Base-by-base conservation (phyloP, 2,329 filamentous ascomycete species). In the Aspergillus niger region DNA sequence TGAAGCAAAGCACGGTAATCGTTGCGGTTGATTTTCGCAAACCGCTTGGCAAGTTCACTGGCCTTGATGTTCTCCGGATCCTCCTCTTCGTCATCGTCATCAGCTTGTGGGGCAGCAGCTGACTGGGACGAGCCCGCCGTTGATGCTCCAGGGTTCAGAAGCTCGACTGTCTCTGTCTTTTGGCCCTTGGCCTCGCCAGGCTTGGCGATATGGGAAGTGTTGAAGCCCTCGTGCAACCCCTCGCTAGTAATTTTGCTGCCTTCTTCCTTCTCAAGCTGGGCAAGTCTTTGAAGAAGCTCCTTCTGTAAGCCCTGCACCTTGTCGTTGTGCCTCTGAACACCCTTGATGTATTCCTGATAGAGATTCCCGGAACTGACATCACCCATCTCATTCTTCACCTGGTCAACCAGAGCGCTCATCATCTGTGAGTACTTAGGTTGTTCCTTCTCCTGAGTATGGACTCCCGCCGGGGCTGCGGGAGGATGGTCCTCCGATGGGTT, bases 351-450 rank as follows among this genome's bases (percentile, higher is more conserved):
- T 55, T 85, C 89, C 51, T 85, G 82, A 73, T 91, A 92, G 54
- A 91, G 81, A 67, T 89, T 85, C 20, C 85, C 83, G 63, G 89
- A 87, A 76, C 90, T 90, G 20, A 75, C 72, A 72, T 92, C 90
- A 58, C 93, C 91, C 38, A 97, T 82, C 54, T 90, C 86, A 66
- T 91, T 87, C 77, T 97, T 97, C 44, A 98, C 92, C 77, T 96
- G 91, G 71, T 99, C 95, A 20, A 98, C 85, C 69, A 99, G 78
- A n/a, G 89, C 87, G n/a, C 91, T 91, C 90, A 99, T 93, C 95
- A 99, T 99, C 81, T 96, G 92, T 41, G 92, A 95, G 74, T 97
- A 99, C 13, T 89, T 90, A 0, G 91, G 91, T 69, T 91, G 86
- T 71, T 88, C 87, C 74, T 90, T 86, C 68, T 89, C 87, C 57